Evolutionary conservation across 768 basidiomycete genomes (phyloP).

Genomic region (Mycena polygramma): DNA sequence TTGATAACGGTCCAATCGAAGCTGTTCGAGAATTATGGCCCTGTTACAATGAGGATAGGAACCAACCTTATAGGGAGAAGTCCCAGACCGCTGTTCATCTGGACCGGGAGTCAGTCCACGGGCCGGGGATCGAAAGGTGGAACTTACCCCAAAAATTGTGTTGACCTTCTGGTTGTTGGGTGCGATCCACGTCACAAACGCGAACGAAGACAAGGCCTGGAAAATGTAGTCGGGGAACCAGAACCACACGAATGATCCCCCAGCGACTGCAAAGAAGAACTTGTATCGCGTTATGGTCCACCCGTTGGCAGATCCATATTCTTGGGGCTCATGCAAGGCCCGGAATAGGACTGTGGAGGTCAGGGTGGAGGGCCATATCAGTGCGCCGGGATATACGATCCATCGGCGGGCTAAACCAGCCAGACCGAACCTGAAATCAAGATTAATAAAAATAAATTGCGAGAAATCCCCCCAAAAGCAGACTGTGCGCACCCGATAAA

Average conservation of each 20-base stretch:
- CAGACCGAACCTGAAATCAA: slow-evolving; percentile 6
- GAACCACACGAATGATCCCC: slow-evolving; percentile 22
- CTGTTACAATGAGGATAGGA: too few relatives aligned
- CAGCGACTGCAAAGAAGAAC: slow-evolving; percentile 17
- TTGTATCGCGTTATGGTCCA: slow-evolving; percentile 25
- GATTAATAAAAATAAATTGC: background rate
- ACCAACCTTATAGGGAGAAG: slow-evolving; percentile 2
- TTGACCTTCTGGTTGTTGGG: slow-evolving; percentile 20
- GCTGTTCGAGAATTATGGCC: too few relatives aligned
- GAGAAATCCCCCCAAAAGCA: background rate
- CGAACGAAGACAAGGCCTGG: slow-evolving; percentile 24
- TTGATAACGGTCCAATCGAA: slow-evolving; percentile 21
- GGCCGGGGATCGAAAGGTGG: background rate
- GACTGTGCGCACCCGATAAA: slow-evolving; percentile 10
- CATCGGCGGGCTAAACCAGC: slow-evolving; percentile 23
- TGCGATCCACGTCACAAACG: slow-evolving; percentile 22
- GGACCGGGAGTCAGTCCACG: background rate
- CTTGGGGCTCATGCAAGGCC: slow-evolving; percentile 25
- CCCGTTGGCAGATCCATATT: slow-evolving; percentile 15
- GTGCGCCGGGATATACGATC: slow-evolving; percentile 25
- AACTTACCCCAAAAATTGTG: slow-evolving; percentile 5
- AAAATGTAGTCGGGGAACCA: slow-evolving; percentile 30
- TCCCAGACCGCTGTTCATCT: slow-evolving; percentile 22
- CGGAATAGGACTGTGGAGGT: slow-evolving; percentile 17
- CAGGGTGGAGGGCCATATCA: slow-evolving; percentile 26